Percentiles rank a stretch among this genome's conserved stretches.
Conservation (phyloP, 495 filamentous ascomycete genomes). For the Aspergillus ostianus region DNA sequence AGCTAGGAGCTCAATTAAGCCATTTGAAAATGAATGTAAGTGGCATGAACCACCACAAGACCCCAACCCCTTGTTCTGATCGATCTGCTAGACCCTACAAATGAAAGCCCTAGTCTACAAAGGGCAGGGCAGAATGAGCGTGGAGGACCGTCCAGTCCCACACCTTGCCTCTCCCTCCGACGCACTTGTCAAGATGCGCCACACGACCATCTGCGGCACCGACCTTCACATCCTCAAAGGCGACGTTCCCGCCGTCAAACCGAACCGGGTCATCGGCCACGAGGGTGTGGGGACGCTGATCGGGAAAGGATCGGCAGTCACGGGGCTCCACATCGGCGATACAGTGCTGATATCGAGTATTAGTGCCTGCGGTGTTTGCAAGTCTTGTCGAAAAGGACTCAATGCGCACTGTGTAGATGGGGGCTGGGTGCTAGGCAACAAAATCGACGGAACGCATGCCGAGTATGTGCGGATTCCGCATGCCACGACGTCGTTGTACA, state of each 20-base stretch:
- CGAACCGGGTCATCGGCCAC: slow-evolving; percentile 80
- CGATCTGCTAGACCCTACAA: neutral
- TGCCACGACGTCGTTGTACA: slow-evolving; percentile 40
- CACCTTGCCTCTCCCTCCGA: neutral
- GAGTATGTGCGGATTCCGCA: slow-evolving; percentile 51
- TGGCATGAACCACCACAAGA: neutral
- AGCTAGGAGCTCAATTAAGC: neutral
- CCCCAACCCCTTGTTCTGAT: neutral
- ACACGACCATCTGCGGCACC: slow-evolving; percentile 74
- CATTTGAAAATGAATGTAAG: neutral
- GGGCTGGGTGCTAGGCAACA: slow-evolving; percentile 45
- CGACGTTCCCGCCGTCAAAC: slow-evolving; percentile 54
- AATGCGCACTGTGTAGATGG: slow-evolving; percentile 38
- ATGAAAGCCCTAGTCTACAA: neutral
- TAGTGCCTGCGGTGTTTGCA: slow-evolving; percentile 27
- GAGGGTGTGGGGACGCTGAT: slow-evolving; percentile 78
- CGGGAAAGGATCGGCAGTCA: slow-evolving; percentile 59
- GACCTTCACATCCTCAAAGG: slow-evolving; percentile 76
- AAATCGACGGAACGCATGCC: slow-evolving; percentile 50
- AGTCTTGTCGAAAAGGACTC: slow-evolving; percentile 22
- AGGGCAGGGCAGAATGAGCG: neutral
- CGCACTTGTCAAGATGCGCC: slow-evolving; percentile 18
- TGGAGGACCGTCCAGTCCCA: neutral
- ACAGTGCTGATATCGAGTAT: slow-evolving; percentile 43
- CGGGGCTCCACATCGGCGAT: slow-evolving; percentile 42